Evolutionary conservation across 352 stramenopile species (phyloP).

Genomic region (Elongisporangium anandrum): DNA sequence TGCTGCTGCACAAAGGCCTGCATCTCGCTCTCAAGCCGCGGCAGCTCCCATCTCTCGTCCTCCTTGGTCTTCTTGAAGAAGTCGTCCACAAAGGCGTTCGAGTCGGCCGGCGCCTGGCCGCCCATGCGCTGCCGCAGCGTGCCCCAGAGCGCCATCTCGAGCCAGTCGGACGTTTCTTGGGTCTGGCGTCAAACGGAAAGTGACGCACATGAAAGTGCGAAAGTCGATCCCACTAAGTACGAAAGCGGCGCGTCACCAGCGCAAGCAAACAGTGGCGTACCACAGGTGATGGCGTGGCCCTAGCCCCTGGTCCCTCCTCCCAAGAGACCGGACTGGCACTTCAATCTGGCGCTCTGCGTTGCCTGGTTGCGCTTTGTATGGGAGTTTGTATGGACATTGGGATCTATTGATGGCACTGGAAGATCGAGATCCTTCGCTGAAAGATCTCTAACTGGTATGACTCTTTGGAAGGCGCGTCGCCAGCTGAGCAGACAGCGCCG

Average conservation of each 20-base stretch:
- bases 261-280: not conserved
- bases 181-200: not conserved
- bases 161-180: not conserved
- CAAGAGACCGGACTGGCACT: not conserved
- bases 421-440: not conserved
- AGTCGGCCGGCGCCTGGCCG: slow-evolving; percentile 50
- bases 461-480: not conserved
- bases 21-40: slow-evolving; percentile 25
- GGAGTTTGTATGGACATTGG: not conserved
- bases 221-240: not conserved
- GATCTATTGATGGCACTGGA: too few relatives aligned
- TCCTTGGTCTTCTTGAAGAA: slow-evolving; percentile 78
- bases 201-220: not conserved
- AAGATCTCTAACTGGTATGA: not conserved
- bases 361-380: not conserved
- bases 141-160: slow-evolving; percentile 71
- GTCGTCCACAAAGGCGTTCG: slow-evolving; percentile 68
- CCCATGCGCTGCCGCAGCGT: slow-evolving; percentile 75
- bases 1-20: slow-evolving; percentile 60
- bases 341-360: not conserved
- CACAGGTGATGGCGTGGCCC: not conserved
- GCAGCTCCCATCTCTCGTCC: slow-evolving; percentile 55
- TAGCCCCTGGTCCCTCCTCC: not conserved
- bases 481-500: not conserved
- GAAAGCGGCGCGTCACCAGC: not conserved